Base-by-base conservation (phyloP, 2,329 filamentous ascomycete species). In the Byssoonygena ceratinophila region DNA sequence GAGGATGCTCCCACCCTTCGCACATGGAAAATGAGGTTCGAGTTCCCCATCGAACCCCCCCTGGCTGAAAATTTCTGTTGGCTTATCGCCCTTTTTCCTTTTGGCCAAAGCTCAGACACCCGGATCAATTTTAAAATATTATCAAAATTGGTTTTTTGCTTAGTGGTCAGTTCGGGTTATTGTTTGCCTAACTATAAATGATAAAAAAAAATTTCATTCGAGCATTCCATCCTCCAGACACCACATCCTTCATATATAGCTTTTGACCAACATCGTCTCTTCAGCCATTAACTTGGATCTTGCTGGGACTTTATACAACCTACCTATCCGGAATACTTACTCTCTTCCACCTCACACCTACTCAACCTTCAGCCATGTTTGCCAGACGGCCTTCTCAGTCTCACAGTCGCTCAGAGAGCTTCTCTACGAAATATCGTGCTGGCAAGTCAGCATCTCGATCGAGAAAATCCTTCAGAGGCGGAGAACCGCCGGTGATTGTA, bases 361-460 rank as follows among this genome's bases (percentile, higher is more conserved):
- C 2, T 7, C n/a, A 2, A 40, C n/a, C 2, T 5, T 31, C 48
- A 36, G 31, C 25, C 55, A 59, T 59, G 57, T 59, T 59, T 34
- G 27, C 48, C 47, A 56, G 49, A 53, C 47, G 54, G 2, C 43
- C 54, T 8, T 55, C 54, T 45, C 59, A 63, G 25, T 54, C 56
- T 44, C 56, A 58, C 22, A 57, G 52, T 51, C 59, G 62, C 34
- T 53, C 59, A 12, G 61, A 62, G 40, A 63, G 61, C 55, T 64
- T 62, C 54, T 61, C 55, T 3, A 41, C 60, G 39, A 64, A 63
- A 49, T 59, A 63, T 56, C 61, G 61, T 43, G 59, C 61, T 12
- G 57, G 59, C 50, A 64, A 64, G 54, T 54, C 60, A 25, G 58
- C 59, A 3, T 59, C 58, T 52, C 59, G 59, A 31, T 58, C 57